Evolutionary conservation across 2,329 filamentous ascomycete species (phyloP).

Genomic region (Blastomyces gilchristii): DNA sequence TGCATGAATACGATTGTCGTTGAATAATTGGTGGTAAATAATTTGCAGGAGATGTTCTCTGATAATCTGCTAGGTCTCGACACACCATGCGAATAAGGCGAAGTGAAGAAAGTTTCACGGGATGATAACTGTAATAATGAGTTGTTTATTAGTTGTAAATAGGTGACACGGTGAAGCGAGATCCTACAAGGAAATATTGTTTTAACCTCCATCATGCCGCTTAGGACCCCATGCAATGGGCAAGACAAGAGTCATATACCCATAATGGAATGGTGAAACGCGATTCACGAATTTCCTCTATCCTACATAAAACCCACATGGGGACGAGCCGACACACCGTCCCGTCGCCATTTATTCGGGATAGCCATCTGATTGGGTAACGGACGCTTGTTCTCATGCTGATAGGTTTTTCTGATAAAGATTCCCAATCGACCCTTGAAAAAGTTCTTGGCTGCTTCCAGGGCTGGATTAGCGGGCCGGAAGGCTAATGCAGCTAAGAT

Average conservation of each 20-base stretch:
- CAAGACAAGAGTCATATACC: background rate
- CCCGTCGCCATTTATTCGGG: background rate
- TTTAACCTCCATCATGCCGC: too few relatives aligned
- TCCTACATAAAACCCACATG: background rate
- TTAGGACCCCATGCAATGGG: background rate
- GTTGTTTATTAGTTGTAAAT: background rate
- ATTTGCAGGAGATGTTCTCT: background rate
- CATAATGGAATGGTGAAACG: background rate
- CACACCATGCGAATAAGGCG: background rate
- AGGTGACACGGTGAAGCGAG: background rate
- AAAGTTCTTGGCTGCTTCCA: slow-evolving; percentile 13
- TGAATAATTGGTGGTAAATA: background rate
- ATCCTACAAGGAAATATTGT: background rate
- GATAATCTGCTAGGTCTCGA: background rate
- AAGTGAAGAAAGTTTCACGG: background rate
- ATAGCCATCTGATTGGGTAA: background rate
- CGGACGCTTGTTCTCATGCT: background rate
- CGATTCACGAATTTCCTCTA: background rate
- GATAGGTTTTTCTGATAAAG: background rate
- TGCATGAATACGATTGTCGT: background rate
- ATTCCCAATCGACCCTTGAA: background rate
- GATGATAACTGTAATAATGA: background rate
- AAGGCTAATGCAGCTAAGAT: slow-evolving; percentile 5
- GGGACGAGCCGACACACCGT: background rate
- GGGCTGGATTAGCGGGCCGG: slow-evolving; percentile 7